Conservation (phyloP, 441 rosid genomes). For the Erodium texanum region DNA sequence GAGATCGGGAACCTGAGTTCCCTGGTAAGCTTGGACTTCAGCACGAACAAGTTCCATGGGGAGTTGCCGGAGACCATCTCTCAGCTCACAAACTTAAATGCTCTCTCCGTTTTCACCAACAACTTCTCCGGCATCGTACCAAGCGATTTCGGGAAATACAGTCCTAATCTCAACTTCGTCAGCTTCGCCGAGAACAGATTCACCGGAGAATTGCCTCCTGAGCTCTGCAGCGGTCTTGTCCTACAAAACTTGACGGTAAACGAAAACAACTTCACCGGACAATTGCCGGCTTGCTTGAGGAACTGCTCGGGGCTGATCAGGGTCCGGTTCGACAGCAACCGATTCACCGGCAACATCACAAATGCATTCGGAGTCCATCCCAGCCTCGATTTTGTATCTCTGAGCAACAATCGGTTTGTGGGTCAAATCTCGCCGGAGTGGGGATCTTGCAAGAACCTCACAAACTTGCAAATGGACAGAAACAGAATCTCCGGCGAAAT, state of each 20-base stretch:
- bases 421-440: slow-evolving; percentile 45
- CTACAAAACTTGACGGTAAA: slow-evolving; percentile 35
- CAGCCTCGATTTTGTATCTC: slow-evolving; percentile 26
- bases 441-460: slow-evolving; percentile 53
- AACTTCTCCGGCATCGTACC: slow-evolving; percentile 35
- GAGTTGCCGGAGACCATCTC: slow-evolving; percentile 33
- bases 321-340: slow-evolving; percentile 48
- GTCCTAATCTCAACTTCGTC: slow-evolving; percentile 26
- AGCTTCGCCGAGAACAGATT: slow-evolving; percentile 63
- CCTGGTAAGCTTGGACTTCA: slow-evolving; percentile 21
- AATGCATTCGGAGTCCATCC: slow-evolving; percentile 47
- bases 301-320: slow-evolving; percentile 34
- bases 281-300: slow-evolving; percentile 52
- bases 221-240: slow-evolving; percentile 42
- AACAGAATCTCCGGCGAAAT: slow-evolving; percentile 46
- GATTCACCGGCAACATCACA: slow-evolving; percentile 42
- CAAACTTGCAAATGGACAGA: slow-evolving; percentile 38
- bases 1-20: slow-evolving; percentile 35
- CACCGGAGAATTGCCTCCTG: slow-evolving; percentile 47
- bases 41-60: slow-evolving; percentile 32
- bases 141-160: slow-evolving; percentile 31
- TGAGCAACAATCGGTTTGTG: slow-evolving; percentile 36
- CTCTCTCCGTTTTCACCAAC: slow-evolving; percentile 28
- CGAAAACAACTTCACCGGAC: slow-evolving; percentile 44
- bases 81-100: slow-evolving; percentile 15